Evolutionary conservation across 2,329 filamentous ascomycete genomes (phyloP).

Genomic region (Hirsutella minnesotensis): DNA sequence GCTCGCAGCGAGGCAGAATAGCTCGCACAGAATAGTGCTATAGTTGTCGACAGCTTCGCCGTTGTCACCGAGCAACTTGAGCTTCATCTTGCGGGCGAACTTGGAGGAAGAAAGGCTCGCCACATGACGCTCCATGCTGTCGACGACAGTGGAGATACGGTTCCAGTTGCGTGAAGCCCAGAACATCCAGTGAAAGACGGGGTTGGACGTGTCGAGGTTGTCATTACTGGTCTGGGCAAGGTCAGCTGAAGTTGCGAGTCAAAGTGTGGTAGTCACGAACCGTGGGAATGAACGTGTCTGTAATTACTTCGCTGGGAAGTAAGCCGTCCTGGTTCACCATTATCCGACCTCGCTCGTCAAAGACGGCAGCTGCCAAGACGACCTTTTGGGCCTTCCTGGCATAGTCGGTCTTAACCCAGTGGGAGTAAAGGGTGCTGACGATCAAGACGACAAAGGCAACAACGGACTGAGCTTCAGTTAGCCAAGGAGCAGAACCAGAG

Average conservation of each 20-base stretch:
- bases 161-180: slow-evolving; percentile 69
- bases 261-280: slow-evolving; percentile 22
- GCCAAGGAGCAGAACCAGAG: too few relatives aligned
- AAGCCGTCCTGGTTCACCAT: slow-evolving; percentile 59
- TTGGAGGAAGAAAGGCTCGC: slow-evolving; percentile 32
- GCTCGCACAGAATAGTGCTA: slow-evolving; percentile 65
- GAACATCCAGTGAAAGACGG: slow-evolving; percentile 81
- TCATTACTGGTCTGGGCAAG: slow-evolving; percentile 29
- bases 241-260: not conserved
- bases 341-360: slow-evolving; percentile 53
- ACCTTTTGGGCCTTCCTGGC: slow-evolving; percentile 51
- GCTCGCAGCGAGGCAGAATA: slow-evolving; percentile 70
- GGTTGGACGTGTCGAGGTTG: slow-evolving; percentile 63
- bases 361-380: slow-evolving; percentile 48
- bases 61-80: slow-evolving; percentile 39
- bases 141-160: slow-evolving; percentile 54
- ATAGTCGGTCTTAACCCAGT: slow-evolving; percentile 36
- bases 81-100: slow-evolving; percentile 20
- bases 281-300: slow-evolving; percentile 60
- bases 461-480: slow-evolving; percentile 34
- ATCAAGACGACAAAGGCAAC: slow-evolving; percentile 48
- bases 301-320: slow-evolving; percentile 64
- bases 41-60: slow-evolving; percentile 55
- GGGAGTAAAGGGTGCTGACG: slow-evolving; percentile 30
- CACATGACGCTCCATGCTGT: slow-evolving; percentile 63